Percentiles rank a stretch among this genome's conserved stretches.
Conservation (phyloP, 2,329 filamentous ascomycete species). For the Nigrospora osmanthi region DNA sequence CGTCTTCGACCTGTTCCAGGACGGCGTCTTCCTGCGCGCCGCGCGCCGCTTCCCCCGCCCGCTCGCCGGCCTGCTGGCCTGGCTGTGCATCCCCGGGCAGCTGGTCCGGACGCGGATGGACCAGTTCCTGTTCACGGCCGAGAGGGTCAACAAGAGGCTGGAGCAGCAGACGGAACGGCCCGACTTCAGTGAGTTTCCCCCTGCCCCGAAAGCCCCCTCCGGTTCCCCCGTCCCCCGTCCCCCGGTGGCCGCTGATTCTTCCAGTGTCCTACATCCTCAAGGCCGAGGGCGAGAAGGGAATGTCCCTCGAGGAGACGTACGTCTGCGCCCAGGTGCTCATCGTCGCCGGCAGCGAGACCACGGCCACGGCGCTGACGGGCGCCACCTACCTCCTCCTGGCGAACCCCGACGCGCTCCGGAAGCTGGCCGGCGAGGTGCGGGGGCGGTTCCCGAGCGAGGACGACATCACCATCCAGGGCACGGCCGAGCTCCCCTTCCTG, state of each 20-base stretch:
- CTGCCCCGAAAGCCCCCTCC: too few species aligned
- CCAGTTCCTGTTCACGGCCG: slow-evolving; percentile 1
- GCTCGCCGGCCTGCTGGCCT: neutral
- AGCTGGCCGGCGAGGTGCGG: slow-evolving; percentile 25
- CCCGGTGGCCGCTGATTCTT: neutral
- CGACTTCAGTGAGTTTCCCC: neutral
- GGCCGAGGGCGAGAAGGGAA: neutral
- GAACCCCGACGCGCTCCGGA: slow-evolving; percentile 12
- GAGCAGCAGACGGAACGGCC: neutral
- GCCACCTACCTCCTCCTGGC: slow-evolving; percentile 25
- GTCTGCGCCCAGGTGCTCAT: slow-evolving; percentile 1
- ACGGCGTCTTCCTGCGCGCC: slow-evolving; percentile 1
- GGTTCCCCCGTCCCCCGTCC: too few species aligned
- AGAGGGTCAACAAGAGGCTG: neutral
- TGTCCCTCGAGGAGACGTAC: neutral
- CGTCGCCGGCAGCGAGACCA: slow-evolving; percentile 36
- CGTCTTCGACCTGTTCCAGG: neutral
- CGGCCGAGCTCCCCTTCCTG: slow-evolving; percentile 21
- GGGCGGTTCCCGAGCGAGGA: slow-evolving; percentile 17
- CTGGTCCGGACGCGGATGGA: neutral
- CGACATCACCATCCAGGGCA: slow-evolving; percentile 22
- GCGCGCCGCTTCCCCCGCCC: neutral
- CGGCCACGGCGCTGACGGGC: slow-evolving; percentile 29
- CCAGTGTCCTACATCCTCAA: slow-evolving; percentile 1
- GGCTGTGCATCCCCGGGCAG: neutral